Base-by-base conservation (phyloP, 208 protist genomes). In the Acanthamoeba healyi region DNA sequence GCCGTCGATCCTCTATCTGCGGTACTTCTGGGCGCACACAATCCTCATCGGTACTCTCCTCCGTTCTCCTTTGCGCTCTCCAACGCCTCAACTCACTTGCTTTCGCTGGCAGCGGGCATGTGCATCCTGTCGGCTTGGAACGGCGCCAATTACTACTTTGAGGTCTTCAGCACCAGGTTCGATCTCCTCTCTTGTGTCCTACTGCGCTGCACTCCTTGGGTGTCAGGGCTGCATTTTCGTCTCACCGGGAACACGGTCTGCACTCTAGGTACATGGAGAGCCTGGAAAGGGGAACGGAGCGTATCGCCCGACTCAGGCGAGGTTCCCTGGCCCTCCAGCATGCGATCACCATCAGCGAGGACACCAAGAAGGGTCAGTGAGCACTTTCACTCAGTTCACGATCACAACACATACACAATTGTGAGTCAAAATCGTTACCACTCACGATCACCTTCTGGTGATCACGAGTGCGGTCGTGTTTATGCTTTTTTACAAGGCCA, bases 11-110 rank as follows among this genome's bases (percentile, higher is more conserved):
- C 63, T 96, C 1, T 54, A 94, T 0, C 88, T 94, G 19, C 14
- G 51, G 24, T 95, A 65, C 38, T 95, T 94, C 34, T 88, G 65
- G 74, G 34, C 87, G 15, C 86, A 96, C 72, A 67, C 88, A 12
- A 15, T 91, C 36, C 58, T 91, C 32, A 67, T 91, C 54, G 77
- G 77, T 86, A 86, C 38, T 22, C 54, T 4, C 54, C 54, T 56
- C 54, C 22, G 12, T 29, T 26, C 6, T 15, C 54, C 24, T 9
- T 14, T 61, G 54, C 54, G 22, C n/a, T n/a, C n/a, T 61, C 54
- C 17, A 10, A 17, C n/a, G 10, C 24, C 24, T 77, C 24, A 1
- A 42, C 42, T 54, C 17, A 54, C 40, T 15, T 40, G 15, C 9
- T n/a, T n/a, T n/a, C n/a, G n/a, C n/a, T n/a, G n/a, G n/a, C 77